Base-by-base conservation (phyloP, 164 flowering plant species). In the Chimonanthus salicifolius region DNA sequence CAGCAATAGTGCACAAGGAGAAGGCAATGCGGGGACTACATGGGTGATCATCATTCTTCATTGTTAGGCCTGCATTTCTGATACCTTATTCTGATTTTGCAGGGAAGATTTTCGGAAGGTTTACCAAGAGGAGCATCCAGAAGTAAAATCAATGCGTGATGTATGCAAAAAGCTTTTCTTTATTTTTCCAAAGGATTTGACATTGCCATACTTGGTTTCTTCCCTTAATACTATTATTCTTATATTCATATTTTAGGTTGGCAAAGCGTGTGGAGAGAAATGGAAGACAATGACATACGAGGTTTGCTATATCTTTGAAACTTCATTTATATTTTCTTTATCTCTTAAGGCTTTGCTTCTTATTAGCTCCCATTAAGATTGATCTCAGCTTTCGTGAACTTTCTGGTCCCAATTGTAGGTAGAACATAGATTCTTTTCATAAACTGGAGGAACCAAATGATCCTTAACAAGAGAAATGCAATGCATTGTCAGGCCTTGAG, bases 241-340 rank as follows among this genome's bases (percentile, higher is more conserved):
- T 63, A 18, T 54, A 74, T 58, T 54, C 47, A 48, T 72, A 46
- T 71, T 78, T 78, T 80, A 94, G 99, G 74, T 94, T 78, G 99
- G 99, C 64, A 92, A 92, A 83, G 97, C 97, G 54, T 88, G 97
- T 75, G 98, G 98, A 80, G 98, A 88, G 79, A 94, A 91, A 83
- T 94, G 98, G 98, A 91, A 89, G 64, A 86, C 85, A 20, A 94
- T 94, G 97, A 83, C 88, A 44, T 94, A 87, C 81, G 98, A 94
- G 94, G 98, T 92, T 75, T 70, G 80, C 76, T 4, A 47, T 58
- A 58, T 43, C 15, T 44, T 11, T 33, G 4, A 21, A 63, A 58
- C 46, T 72, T 68, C 16, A 72, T 6, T 20, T 71, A 3, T 47
- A 21, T 10, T 16, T 2, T 11, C 18, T 67, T 9, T 45, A 6